Conservation (phyloP, 1,284 basidiomycete species). For the Cutaneotrichosporon sp. region DNA sequence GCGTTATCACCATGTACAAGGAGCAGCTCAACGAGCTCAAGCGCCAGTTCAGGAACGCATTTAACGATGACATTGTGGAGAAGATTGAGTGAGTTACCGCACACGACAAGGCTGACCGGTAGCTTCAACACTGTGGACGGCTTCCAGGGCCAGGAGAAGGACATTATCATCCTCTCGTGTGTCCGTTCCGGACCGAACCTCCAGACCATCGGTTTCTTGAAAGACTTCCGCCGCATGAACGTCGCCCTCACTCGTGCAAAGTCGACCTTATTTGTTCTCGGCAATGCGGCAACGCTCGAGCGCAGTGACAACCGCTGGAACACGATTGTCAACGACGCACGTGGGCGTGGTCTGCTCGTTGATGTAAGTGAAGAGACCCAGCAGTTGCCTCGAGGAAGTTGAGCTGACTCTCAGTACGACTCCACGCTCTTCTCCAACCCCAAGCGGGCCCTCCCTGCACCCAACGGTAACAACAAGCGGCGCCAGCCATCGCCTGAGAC, state of each 20-base stretch:
- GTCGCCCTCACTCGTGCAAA: constrained; percentile 95
- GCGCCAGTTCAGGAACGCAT: constrained; percentile 68
- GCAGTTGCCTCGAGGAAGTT: neutral
- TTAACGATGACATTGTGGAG: constrained; percentile 70
- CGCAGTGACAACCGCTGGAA: constrained; percentile 80
- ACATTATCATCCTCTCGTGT: constrained; percentile 92
- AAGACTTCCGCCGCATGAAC: constrained; percentile 87
- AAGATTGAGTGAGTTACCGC: constrained; percentile 64
- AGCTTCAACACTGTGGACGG: constrained; percentile 96
- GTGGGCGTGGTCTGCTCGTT: constrained; percentile 54
- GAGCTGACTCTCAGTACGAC: neutral
- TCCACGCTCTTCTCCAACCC: constrained; percentile 1
- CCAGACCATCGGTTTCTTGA: constrained; percentile 81
- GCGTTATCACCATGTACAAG: constrained; percentile 93
- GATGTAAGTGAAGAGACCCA: constrained; percentile 52
- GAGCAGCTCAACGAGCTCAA: constrained; percentile 83
- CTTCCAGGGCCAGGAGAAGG: constrained; percentile 97
- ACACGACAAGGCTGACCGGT: constrained; percentile 3
- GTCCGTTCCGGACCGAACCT: constrained; percentile 85
- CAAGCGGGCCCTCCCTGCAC: neutral
- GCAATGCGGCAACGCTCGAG: constrained; percentile 82
- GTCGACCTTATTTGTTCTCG: constrained; percentile 91
- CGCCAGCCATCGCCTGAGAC: neutral
- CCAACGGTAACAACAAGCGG: neutral
- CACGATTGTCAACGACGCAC: constrained; percentile 74